phyloP scores from a whole-genome alignment of 129 eudicot species.

The Centrapalus pauciflorus region DNA sequence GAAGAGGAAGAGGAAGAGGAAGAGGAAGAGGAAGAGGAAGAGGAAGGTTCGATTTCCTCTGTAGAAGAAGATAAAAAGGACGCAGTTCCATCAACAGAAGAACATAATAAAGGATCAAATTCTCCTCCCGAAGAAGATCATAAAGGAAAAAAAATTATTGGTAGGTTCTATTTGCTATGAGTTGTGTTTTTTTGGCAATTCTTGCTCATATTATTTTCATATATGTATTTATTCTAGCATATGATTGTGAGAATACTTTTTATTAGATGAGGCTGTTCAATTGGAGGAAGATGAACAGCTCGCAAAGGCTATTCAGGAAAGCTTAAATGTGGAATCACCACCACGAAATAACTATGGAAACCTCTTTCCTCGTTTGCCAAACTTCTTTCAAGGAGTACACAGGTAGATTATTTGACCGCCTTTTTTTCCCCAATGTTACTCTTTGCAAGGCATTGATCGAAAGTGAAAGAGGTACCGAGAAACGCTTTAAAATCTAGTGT shows the following conservation, averaged over 20 bases:
- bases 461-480: background rate
- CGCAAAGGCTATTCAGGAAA: conserved; percentile 81
- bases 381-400: conserved; percentile 47
- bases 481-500: background rate
- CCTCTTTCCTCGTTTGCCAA: conserved; percentile 58
- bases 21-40: conserved; percentile 38
- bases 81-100: conserved; percentile 63
- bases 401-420: conserved; percentile 36
- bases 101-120: conserved; percentile 30
- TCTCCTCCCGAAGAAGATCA: conserved; percentile 35
- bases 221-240: background rate
- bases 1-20: conserved; percentile 40
- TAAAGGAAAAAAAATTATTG: conserved; percentile 75
- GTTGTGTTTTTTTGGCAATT: background rate
- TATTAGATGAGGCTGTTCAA: conserved; percentile 36
- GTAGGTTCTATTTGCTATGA: conserved; percentile 35
- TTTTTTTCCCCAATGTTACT: background rate
- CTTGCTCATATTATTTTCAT: background rate
- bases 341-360: conserved; percentile 56
- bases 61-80: conserved; percentile 43
- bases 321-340: conserved; percentile 64
- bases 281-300: conserved; percentile 86
- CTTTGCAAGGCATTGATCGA: background rate
- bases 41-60: conserved; percentile 50
- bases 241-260: background rate